Evolutionary conservation across 2,329 filamentous ascomycete genomes (phyloP).

Genomic region (Pestalotiopsis sp.): DNA sequence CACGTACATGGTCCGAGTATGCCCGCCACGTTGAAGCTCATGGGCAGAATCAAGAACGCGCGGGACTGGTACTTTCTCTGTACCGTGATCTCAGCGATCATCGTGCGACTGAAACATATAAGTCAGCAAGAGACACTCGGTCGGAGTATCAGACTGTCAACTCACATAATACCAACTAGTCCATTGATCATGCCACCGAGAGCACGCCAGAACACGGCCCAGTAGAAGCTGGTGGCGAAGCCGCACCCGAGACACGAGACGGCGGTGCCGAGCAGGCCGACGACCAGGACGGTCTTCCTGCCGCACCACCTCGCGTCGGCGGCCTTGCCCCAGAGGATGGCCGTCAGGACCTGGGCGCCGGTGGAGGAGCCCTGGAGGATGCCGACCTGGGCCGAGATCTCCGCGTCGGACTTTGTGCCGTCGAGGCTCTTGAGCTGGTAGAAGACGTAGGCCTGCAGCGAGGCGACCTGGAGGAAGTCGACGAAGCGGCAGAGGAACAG

Average conservation of each 20-base stretch:
- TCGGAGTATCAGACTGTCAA: background rate
- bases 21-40: slow-evolving; percentile 51
- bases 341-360: slow-evolving; percentile 72
- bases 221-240: slow-evolving; percentile 66
- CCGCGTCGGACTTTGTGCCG: slow-evolving; percentile 51
- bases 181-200: slow-evolving; percentile 62
- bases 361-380: slow-evolving; percentile 73
- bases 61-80: slow-evolving; percentile 51
- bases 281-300: slow-evolving; percentile 70
- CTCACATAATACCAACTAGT: slow-evolving; percentile 52
- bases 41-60: slow-evolving; percentile 48
- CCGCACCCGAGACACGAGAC: slow-evolving; percentile 73
- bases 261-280: slow-evolving; percentile 69
- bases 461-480: slow-evolving; percentile 74
- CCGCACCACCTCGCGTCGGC: slow-evolving; percentile 63
- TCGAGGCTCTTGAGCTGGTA: slow-evolving; percentile 73
- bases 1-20: slow-evolving; percentile 46
- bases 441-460: slow-evolving; percentile 72
- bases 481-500: slow-evolving; percentile 71
- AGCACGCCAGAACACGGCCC: slow-evolving; percentile 67
- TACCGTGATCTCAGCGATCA: slow-evolving; percentile 51
- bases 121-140: slow-evolving; percentile 1
- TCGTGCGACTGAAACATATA: slow-evolving; percentile 38
- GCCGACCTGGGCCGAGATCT: slow-evolving; percentile 70
- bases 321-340: slow-evolving; percentile 72